phyloP scores from a whole-genome alignment of 805 yeast species.

The Candida piceae region DNA sequence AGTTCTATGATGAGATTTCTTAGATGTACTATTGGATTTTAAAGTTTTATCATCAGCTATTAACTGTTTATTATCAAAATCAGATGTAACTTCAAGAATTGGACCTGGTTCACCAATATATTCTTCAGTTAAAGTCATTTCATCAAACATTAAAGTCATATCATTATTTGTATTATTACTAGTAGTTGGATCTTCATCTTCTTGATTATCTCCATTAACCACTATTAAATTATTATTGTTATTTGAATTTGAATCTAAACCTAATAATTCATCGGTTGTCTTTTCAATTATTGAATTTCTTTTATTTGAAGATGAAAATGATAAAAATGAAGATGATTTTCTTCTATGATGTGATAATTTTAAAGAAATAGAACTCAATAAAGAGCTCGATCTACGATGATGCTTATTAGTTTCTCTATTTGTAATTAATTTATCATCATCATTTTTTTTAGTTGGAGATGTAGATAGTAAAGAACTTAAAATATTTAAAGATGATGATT shows the following conservation, averaged over 20 bases:
- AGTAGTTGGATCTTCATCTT: background rate
- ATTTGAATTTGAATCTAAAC: slow-evolving; percentile 6
- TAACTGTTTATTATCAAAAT: background rate
- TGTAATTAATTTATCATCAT: too few relatives aligned
- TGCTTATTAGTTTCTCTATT: too few relatives aligned
- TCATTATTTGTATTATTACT: slow-evolving; percentile 9
- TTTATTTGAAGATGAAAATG: slow-evolving; percentile 12
- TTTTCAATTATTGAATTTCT: slow-evolving; percentile 21
- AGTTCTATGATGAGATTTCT: background rate
- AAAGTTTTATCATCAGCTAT: too few relatives aligned
- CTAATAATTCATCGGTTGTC: slow-evolving; percentile 25
- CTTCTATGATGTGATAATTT: slow-evolving; percentile 23
- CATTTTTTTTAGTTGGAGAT: too few relatives aligned
- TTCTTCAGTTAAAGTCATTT: slow-evolving; percentile 24
- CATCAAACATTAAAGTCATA: slow-evolving; percentile 22
- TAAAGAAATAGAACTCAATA: slow-evolving; percentile 23
- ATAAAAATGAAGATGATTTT: slow-evolving; percentile 23
- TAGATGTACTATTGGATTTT: too few relatives aligned
- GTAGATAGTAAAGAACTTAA: background rate
- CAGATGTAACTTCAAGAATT: slow-evolving; percentile 19
- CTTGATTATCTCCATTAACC: too few relatives aligned
- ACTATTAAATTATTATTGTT: background rate
- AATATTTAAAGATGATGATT: slow-evolving; percentile 2
- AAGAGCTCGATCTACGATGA: slow-evolving; percentile 22
- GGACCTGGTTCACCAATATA: slow-evolving; percentile 32